These are phyloP conservation scores for Penicillium mononematosum DNA, from an alignment of 495 filamentous ascomycete species.

Conservation along the genomic window DNA sequence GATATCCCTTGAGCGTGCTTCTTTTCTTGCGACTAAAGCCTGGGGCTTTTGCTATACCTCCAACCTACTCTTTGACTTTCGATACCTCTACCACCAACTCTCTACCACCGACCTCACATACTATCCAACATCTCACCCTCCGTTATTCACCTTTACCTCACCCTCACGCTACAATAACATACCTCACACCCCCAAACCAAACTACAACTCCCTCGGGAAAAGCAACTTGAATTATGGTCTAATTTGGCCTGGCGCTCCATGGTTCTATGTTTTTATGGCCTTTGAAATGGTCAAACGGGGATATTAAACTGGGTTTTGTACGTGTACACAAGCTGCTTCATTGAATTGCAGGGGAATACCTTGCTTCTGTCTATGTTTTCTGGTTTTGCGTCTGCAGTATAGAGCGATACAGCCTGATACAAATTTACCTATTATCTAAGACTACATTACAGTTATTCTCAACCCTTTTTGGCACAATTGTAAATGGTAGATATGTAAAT, in stretches of 20 bases:
- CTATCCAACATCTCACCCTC: background rate
- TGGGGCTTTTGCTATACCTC: conserved; percentile 25
- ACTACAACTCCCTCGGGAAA: background rate
- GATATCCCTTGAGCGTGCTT: conserved; percentile 37
- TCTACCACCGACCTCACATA: background rate
- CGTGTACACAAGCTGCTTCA: conserved; percentile 7
- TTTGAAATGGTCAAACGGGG: background rate
- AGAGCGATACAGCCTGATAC: conserved; percentile 3
- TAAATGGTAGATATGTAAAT: background rate
- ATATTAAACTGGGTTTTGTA: conserved; percentile 2
- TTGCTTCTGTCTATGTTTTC: background rate
- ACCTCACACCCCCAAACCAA: background rate
- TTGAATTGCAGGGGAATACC: background rate
- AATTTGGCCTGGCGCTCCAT: conserved; percentile 13
- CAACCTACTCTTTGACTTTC: background rate
- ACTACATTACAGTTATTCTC: background rate
- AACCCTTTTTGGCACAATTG: background rate
- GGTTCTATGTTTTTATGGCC: conserved; percentile 8
- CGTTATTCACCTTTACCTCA: background rate
- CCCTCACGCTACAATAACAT: background rate
- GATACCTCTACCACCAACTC: background rate
- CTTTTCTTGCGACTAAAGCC: conserved; percentile 22
- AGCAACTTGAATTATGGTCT: conserved; percentile 13
- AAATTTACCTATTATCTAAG: conserved; percentile 2
- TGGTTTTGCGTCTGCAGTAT: conserved; percentile 8